Evolutionary conservation across 495 filamentous ascomycete species (phyloP).

Genomic region (Hyaloscypha bicolor): DNA sequence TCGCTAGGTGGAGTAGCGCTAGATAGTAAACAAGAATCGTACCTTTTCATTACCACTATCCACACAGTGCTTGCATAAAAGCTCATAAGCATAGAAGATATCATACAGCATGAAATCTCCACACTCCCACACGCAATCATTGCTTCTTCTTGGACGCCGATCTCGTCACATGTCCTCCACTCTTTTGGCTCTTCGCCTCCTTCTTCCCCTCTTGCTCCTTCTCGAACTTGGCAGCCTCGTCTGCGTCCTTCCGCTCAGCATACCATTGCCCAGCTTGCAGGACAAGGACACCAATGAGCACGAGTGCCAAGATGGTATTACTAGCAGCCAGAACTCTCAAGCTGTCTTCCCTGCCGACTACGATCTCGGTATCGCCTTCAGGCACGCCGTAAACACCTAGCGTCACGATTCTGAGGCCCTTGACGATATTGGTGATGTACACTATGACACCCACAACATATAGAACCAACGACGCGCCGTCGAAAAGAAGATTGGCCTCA

Average conservation of each 20-base stretch:
- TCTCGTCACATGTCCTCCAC: slow-evolving; percentile 27
- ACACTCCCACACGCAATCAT: slow-evolving; percentile 7
- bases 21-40: neutral
- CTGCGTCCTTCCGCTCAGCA: slow-evolving; percentile 86
- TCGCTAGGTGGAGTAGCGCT: neutral
- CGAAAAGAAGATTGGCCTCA: slow-evolving; percentile 95
- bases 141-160: slow-evolving; percentile 37
- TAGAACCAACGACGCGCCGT: slow-evolving; percentile 86
- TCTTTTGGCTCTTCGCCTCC: slow-evolving; percentile 25
- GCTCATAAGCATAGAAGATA: neutral
- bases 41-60: neutral
- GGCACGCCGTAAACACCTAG: slow-evolving; percentile 55
- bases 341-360: slow-evolving; percentile 76
- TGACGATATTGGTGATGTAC: slow-evolving; percentile 93
- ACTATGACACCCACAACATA: slow-evolving; percentile 91
- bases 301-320: slow-evolving; percentile 91
- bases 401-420: slow-evolving; percentile 80
- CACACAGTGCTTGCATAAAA: neutral
- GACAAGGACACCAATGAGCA: slow-evolving; percentile 86
- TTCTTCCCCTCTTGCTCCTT: slow-evolving; percentile 54
- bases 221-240: slow-evolving; percentile 70
- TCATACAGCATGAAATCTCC: slow-evolving; percentile 11
- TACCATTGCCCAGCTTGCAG: slow-evolving; percentile 99
- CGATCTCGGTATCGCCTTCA: slow-evolving; percentile 48
- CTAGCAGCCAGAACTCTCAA: slow-evolving; percentile 91